Evolutionary conservation across 208 protist species (phyloP).

Genomic region (Trypanosoma mega): DNA sequence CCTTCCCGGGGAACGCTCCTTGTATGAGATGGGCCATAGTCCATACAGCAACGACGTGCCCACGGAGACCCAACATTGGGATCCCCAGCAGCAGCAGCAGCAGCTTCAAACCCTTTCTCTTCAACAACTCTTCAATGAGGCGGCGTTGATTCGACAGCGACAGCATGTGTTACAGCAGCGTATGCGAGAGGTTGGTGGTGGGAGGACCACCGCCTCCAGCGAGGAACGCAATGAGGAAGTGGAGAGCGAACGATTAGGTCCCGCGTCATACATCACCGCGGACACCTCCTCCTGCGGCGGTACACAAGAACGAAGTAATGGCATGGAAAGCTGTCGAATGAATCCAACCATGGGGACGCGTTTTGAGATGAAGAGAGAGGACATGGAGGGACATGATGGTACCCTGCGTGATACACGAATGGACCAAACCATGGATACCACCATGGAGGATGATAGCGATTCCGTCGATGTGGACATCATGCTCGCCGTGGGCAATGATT

Average conservation of each 20-base stretch:
- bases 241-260: neutral
- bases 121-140: slow-evolving; percentile 69
- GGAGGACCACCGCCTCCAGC: neutral
- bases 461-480: neutral
- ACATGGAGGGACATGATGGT: neutral
- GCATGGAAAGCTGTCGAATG: neutral
- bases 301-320: neutral
- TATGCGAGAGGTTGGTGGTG: slow-evolving; percentile 2
- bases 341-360: neutral
- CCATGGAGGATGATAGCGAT: neutral
- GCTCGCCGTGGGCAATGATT: too few species aligned
- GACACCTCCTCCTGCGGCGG: neutral
- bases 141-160: slow-evolving; percentile 53
- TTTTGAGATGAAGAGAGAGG: neutral
- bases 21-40: slow-evolving; percentile 21
- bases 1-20: neutral
- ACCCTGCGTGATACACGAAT: neutral
- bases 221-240: neutral
- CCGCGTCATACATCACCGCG: neutral
- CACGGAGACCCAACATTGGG: neutral
- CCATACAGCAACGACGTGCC: slow-evolving; percentile 2
- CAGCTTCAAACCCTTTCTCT: slow-evolving; percentile 42
- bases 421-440: neutral
- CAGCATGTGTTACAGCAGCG: slow-evolving; percentile 55
- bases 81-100: neutral